Percentiles rank a stretch among this genome's conserved stretches.
Evolutionary conservation across 768 basidiomycete genomes (phyloP).

Genomic region (Butyriboletus loyo): DNA sequence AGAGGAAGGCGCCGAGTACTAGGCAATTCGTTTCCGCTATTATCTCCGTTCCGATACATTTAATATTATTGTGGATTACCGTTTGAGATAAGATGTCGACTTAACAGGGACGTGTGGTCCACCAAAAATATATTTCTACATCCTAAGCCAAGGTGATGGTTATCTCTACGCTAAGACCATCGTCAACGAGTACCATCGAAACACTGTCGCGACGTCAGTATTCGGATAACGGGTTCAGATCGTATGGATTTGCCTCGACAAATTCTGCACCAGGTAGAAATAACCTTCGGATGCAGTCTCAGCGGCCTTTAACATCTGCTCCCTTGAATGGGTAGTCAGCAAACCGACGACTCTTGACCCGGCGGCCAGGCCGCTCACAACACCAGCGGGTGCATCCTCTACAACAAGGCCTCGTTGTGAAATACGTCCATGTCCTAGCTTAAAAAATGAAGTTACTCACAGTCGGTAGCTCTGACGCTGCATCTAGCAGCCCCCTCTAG

Average conservation of each 20-base stretch:
- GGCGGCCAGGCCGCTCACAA: slow-evolving; percentile 74
- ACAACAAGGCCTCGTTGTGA: slow-evolving; percentile 66
- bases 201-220: slow-evolving; percentile 17
- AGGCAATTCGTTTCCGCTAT: slow-evolving; percentile 14
- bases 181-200: slow-evolving; percentile 28
- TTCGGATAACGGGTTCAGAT: background rate
- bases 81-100: slow-evolving; percentile 6
- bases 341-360: slow-evolving; percentile 84
- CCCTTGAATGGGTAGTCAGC: slow-evolving; percentile 73
- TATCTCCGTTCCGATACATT: background rate
- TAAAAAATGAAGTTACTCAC: slow-evolving; percentile 13
- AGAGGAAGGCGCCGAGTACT: slow-evolving; percentile 57
- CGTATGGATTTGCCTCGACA: slow-evolving; percentile 61
- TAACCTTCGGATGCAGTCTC: slow-evolving; percentile 39
- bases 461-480: slow-evolving; percentile 48
- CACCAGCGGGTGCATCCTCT: slow-evolving; percentile 88
- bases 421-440: background rate
- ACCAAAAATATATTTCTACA: slow-evolving; percentile 4
- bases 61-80: slow-evolving; percentile 1
- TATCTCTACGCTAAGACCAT: slow-evolving; percentile 40
- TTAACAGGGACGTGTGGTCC: background rate
- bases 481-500: slow-evolving; percentile 76
- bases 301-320: slow-evolving; percentile 59
- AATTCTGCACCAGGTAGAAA: slow-evolving; percentile 63
- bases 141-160: slow-evolving; percentile 6